Conservation (phyloP, 2,329 filamentous ascomycete genomes). For the Clarireedia hainanense region DNA sequence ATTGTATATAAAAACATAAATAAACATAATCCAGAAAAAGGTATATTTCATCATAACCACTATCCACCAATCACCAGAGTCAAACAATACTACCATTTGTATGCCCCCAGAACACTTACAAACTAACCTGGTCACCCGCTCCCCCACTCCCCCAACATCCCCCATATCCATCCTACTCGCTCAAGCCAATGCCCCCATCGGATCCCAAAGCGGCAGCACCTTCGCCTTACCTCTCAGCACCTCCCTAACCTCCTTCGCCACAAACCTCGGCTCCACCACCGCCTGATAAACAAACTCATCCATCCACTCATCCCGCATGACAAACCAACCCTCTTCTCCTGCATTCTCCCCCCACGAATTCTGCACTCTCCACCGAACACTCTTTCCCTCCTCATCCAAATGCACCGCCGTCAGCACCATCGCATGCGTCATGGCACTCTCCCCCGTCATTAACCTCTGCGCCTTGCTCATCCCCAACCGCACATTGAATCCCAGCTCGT, state of each 20-base stretch:
- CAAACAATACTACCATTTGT: too few species aligned
- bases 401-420: constrained; percentile 90
- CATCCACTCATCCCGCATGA: constrained; percentile 80
- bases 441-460: constrained; percentile 62
- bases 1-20: too few species aligned
- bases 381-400: constrained; percentile 55
- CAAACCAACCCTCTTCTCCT: constrained; percentile 77
- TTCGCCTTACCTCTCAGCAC: constrained; percentile 63
- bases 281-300: constrained; percentile 80
- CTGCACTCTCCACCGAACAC: constrained; percentile 76
- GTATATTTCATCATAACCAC: too few species aligned
- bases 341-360: constrained; percentile 70
- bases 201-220: constrained; percentile 71
- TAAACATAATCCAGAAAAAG: too few species aligned
- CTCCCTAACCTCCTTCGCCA: constrained; percentile 57
- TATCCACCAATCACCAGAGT: too few species aligned
- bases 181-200: constrained; percentile 65
- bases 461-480: constrained; percentile 68
- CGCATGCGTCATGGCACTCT: constrained; percentile 82
- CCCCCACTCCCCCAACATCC: too few species aligned
- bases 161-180: not conserved
- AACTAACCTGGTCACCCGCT: too few species aligned
- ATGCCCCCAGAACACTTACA: too few species aligned
- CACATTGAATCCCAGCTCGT: constrained; percentile 77
- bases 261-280: constrained; percentile 67